A percentile compares a stretch with the other conserved stretches of the same genome.
Evolutionary conservation across 371 early-diverging fungal genomes (phyloP).

Genomic region (Rhizopus delemar): DNA sequence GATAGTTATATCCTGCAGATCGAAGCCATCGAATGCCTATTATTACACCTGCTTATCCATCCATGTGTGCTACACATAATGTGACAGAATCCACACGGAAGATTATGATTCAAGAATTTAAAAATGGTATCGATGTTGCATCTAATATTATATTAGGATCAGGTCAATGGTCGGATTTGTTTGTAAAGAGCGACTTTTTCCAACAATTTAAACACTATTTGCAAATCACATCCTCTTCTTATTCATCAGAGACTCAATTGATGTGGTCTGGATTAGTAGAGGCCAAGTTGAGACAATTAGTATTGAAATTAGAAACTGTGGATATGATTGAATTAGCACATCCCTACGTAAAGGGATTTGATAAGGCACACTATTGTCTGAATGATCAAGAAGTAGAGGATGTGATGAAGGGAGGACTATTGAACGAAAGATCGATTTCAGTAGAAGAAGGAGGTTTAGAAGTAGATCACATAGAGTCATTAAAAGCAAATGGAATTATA

Average conservation of each 20-base stretch:
- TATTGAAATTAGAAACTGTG: conserved; percentile 80
- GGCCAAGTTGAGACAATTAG: conserved; percentile 86
- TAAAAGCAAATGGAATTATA: conserved; percentile 37
- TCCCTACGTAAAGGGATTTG: conserved; percentile 87
- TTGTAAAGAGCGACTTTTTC: conserved; percentile 92
- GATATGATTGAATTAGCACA: conserved; percentile 79
- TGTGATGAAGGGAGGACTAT: conserved; percentile 64
- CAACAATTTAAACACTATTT: conserved; percentile 88
- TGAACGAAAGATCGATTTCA: conserved; percentile 36
- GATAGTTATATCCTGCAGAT: conserved; percentile 84
- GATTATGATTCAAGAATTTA: conserved; percentile 88
- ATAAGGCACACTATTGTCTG: conserved; percentile 59
- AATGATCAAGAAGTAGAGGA: conserved; percentile 64
- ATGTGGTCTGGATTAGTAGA: conserved; percentile 78
- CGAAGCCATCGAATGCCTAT: conserved; percentile 97
- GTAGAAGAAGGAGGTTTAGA: conserved; percentile 50
- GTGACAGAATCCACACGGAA: conserved; percentile 89
- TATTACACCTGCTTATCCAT: conserved; percentile 99
- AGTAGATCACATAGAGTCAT: conserved; percentile 32
- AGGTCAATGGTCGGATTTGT: conserved; percentile 67
- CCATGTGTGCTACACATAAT: conserved; percentile 99
- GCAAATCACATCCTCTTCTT: conserved; percentile 83
- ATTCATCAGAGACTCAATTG: conserved; percentile 69
- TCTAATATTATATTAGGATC: conserved; percentile 73
- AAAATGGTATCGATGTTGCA: conserved; percentile 69